A percentile compares a stretch with the other conserved stretches of the same genome.
These are phyloP conservation scores for Claviceps monticola DNA, from an alignment of 2,329 filamentous ascomycete species.

Conservation along the genomic window DNA sequence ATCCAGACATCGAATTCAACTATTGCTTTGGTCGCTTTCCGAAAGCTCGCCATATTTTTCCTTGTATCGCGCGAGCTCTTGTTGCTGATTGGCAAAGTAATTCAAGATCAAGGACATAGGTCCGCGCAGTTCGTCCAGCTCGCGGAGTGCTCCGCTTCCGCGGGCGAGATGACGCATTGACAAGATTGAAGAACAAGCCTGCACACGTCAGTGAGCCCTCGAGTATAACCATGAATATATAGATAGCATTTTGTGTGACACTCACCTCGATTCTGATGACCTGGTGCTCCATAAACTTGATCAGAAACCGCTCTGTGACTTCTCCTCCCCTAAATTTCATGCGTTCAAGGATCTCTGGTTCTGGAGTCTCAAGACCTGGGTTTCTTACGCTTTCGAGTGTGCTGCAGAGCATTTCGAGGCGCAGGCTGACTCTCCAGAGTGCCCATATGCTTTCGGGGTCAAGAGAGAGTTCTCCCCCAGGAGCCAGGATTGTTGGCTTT, in stretches of 20 bases:
- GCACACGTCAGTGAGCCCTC: neutral
- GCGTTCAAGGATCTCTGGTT: constrained; percentile 67
- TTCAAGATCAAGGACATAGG: constrained; percentile 63
- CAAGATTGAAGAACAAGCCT: constrained; percentile 74
- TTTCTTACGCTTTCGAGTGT: constrained; percentile 60
- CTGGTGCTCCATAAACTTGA: constrained; percentile 89
- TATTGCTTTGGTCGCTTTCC: constrained; percentile 10
- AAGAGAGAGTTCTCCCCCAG: constrained; percentile 55
- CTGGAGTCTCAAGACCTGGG: constrained; percentile 57
- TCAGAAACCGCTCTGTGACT: constrained; percentile 73
- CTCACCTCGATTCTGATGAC: constrained; percentile 86
- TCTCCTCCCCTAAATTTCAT: constrained; percentile 59
- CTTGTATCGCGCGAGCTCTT: constrained; percentile 50
- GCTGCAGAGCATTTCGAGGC: constrained; percentile 87
- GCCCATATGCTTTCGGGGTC: constrained; percentile 79
- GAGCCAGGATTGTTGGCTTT: constrained; percentile 47
- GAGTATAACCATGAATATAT: too few species aligned
- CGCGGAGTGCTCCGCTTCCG: constrained; percentile 47
- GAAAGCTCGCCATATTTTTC: constrained; percentile 33
- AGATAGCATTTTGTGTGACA: neutral
- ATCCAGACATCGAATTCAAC: constrained; percentile 6
- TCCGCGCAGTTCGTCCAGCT: constrained; percentile 58
- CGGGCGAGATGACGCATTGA: constrained; percentile 64
- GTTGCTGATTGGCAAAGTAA: constrained; percentile 45
- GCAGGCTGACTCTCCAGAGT: constrained; percentile 76